These are phyloP conservation scores for Venturia oleaginea DNA, from an alignment of 2,329 filamentous ascomycete genomes.

Conservation along the genomic window DNA sequence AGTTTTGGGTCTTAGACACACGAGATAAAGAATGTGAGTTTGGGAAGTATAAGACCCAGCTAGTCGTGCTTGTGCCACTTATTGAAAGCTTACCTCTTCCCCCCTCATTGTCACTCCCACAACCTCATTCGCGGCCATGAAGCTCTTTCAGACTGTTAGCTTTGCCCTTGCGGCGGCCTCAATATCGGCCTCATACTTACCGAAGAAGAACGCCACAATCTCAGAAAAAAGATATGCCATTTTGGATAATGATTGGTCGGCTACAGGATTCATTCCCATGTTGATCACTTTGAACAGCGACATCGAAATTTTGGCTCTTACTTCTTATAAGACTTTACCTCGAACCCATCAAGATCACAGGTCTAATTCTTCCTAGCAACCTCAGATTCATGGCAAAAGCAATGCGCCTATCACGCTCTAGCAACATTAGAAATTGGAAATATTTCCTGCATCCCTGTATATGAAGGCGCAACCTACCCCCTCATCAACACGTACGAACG, in stretches of 20 bases:
- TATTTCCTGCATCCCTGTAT: slow-evolving; percentile 40
- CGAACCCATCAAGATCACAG: neutral
- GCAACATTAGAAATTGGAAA: slow-evolving; percentile 39
- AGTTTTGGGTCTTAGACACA: neutral
- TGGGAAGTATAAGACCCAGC: neutral
- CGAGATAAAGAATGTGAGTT: neutral
- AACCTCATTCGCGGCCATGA: neutral
- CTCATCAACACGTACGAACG: slow-evolving; percentile 37
- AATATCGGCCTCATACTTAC: neutral
- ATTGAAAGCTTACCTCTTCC: neutral
- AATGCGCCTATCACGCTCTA: slow-evolving; percentile 38
- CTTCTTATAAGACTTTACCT: slow-evolving; percentile 24
- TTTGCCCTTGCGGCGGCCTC: slow-evolving; percentile 6
- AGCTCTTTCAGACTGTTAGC: neutral
- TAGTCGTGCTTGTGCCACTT: neutral
- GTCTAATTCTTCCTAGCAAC: neutral
- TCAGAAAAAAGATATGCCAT: slow-evolving; percentile 26
- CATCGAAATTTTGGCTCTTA: slow-evolving; percentile 36
- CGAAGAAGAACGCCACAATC: neutral
- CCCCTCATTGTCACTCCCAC: neutral
- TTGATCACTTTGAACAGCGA: slow-evolving; percentile 36
- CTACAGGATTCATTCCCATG: slow-evolving; percentile 35
- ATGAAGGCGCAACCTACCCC: slow-evolving; percentile 38
- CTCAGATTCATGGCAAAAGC: slow-evolving; percentile 37
- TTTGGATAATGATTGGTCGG: slow-evolving; percentile 40